A percentile compares a stretch with the other conserved stretches of the same genome.
Evolutionary conservation across 139 green algal species (phyloP).

Genomic region (Protoeuglena noctilucae): DNA sequence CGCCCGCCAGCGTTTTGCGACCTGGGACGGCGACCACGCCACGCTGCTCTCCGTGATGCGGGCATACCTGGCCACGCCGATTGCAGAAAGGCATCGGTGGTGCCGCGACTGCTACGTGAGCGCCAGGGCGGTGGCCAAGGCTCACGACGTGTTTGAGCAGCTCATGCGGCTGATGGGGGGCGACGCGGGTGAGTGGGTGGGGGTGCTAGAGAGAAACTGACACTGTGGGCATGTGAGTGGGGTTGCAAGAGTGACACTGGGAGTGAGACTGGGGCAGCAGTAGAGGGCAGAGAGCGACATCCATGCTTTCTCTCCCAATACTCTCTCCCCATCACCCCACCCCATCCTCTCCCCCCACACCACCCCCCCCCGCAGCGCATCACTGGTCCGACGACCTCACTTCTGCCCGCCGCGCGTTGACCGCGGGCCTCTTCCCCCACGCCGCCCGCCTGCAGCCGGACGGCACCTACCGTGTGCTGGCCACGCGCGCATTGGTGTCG

Average conservation of each 20-base stretch:
- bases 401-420: slow-evolving; percentile 32
- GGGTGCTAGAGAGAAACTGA: too few relatives aligned
- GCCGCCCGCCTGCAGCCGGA: slow-evolving; percentile 47
- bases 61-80: slow-evolving; percentile 27
- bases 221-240: slow-evolving; percentile 21
- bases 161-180: slow-evolving; percentile 32
- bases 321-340: too few relatives aligned
- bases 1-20: slow-evolving; percentile 39
- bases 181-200: slow-evolving; percentile 24
- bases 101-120: slow-evolving; percentile 29
- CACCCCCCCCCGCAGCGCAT: not conserved
- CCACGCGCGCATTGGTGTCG: slow-evolving; percentile 39
- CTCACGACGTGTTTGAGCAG: slow-evolving; percentile 37
- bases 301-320: too few relatives aligned
- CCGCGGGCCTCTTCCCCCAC: slow-evolving; percentile 59
- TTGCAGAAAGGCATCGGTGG: too few relatives aligned
- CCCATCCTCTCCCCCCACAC: slow-evolving; percentile 17
- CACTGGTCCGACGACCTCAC: slow-evolving; percentile 28
- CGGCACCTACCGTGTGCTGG: slow-evolving; percentile 51
- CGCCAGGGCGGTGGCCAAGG: slow-evolving; percentile 43
- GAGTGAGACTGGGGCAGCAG: too few relatives aligned
- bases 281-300: too few relatives aligned
- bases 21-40: slow-evolving; percentile 54
- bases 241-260: too few relatives aligned
- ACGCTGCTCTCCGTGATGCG: slow-evolving; percentile 51